Evolutionary conservation across 2,329 filamentous ascomycete species (phyloP).

Genomic region (Microcera coccophila): DNA sequence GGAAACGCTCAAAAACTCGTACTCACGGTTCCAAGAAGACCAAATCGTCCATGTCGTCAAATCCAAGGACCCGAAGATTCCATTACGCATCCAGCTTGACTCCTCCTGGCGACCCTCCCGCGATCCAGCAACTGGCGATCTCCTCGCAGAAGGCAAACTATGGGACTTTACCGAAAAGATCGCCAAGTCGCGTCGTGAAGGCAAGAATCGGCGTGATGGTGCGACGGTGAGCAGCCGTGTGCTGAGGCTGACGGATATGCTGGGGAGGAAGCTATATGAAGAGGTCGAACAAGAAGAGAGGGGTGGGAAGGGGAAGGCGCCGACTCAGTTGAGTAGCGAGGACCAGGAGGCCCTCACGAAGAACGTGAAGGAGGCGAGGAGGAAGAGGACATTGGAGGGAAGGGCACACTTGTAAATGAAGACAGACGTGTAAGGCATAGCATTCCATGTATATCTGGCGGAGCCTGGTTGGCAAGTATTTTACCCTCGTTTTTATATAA

Average conservation of each 20-base stretch:
- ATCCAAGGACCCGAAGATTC: constrained; percentile 59
- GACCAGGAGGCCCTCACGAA: constrained; percentile 45
- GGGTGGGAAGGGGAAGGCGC: constrained; percentile 34
- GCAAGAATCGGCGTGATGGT: constrained; percentile 93
- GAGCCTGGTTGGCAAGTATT: no score
- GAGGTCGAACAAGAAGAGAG: constrained; percentile 43
- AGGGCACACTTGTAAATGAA: constrained; percentile 46
- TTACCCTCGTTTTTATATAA: neutral
- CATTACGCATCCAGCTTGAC: constrained; percentile 63
- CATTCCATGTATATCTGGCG: no score
- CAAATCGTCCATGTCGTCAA: constrained; percentile 77
- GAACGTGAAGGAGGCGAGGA: constrained; percentile 44
- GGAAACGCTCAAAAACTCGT: constrained; percentile 92
- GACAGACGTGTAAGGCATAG: no score
- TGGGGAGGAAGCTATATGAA: constrained; percentile 68
- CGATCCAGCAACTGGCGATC: constrained; percentile 54
- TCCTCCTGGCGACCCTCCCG: constrained; percentile 71
- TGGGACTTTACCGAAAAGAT: constrained; percentile 94
- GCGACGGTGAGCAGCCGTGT: constrained; percentile 83
- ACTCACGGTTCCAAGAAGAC: constrained; percentile 82
- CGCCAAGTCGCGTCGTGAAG: constrained; percentile 75
- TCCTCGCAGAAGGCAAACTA: constrained; percentile 69
- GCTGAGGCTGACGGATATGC: constrained; percentile 67
- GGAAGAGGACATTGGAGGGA: constrained; percentile 47
- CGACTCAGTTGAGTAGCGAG: constrained; percentile 47